Conservation (phyloP, 352 stramenopile species). For the Phytophthora citricola region DNA sequence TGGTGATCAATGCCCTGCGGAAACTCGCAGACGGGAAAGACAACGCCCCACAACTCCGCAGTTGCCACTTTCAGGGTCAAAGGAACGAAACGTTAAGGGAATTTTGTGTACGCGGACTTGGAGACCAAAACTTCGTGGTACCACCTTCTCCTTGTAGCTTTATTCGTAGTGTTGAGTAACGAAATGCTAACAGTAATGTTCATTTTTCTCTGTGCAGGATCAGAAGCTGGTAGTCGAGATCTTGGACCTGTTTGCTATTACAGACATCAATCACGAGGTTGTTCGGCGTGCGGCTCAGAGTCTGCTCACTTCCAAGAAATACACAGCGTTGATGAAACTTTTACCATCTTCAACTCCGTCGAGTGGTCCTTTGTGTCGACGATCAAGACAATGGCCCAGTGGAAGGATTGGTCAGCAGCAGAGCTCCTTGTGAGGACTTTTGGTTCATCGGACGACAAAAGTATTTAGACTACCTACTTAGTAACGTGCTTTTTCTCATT, state of each 20-base stretch:
- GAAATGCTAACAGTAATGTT: background rate
- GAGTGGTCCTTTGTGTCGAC: conserved; percentile 51
- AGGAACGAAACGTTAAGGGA: conserved; percentile 31
- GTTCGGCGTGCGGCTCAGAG: conserved; percentile 28
- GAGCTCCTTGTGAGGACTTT: conserved; percentile 60
- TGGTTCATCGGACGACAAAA: conserved; percentile 23
- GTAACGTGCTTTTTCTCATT: background rate
- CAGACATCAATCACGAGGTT: conserved; percentile 20
- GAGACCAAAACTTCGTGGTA: conserved; percentile 26
- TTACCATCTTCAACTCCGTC: conserved; percentile 38
- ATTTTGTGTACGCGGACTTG: conserved; percentile 42
- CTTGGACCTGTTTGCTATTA: conserved; percentile 56
- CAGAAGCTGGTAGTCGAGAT: conserved; percentile 68
- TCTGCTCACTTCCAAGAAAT: conserved; percentile 49
- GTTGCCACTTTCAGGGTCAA: conserved; percentile 27
- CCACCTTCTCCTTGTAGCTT: background rate
- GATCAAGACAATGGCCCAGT: conserved; percentile 50
- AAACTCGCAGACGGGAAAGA: conserved; percentile 33
- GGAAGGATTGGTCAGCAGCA: conserved; percentile 68
- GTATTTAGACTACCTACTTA: conserved; percentile 2
- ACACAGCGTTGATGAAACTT: conserved; percentile 56
- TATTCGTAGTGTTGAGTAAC: background rate
- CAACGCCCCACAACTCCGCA: background rate
- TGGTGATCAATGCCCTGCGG: conserved; percentile 62
- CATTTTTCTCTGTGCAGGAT: conserved; percentile 34